Evolutionary conservation across 2,329 filamentous ascomycete genomes (phyloP), one percentile per base, ranked within the genome.

Genomic region (Claviceps sp.): DNA sequence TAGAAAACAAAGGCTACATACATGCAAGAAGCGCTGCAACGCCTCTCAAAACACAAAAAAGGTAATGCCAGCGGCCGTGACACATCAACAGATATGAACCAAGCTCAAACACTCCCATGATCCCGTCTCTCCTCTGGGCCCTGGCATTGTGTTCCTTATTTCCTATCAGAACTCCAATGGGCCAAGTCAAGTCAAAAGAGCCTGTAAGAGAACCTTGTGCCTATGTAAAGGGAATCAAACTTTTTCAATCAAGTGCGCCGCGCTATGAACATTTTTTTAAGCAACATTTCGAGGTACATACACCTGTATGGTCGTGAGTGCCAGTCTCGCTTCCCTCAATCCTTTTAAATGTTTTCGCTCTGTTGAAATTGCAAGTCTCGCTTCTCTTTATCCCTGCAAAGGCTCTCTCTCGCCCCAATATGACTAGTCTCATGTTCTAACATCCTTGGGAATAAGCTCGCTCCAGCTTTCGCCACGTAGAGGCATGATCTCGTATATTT

Each of bases 171-270:
- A 47, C 37, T 51, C 50, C 24, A 16, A n/a, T 37, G 41, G 14
- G 30, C 30, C 30, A 34, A 34, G 9, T 4, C 30, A 34, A 34
- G 3, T 34, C 30, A 34, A 34, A 11, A 34, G 30, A 34, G 30
- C 30, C 30, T 34, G 30, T 34, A 34, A 34, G 30, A 34, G 9
- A 11, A 34, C 30, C 30, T 34, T 34, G 30, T 34, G 4, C 6
- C 5, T 24, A 24, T 34, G 30, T 34, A 34, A 34, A 34, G 30
- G 9, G 3, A 22, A 7, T 24, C 11, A 22, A 22, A 14, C n/a
- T 47, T 37, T 30, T 24, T 51, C 37, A 24, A 55, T 52, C 57
- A 41, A 50, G 51, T 58, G 53, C 57, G 57, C 57, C 56, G 52
- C 55, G 57, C 57, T 57, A 57, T 46, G 42, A 50, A 50, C 8